Percentiles rank a stretch among this genome's conserved stretches.
Evolutionary conservation across 106 monocot genomes (phyloP).

Genomic region (Dendrobium catenatum): DNA sequence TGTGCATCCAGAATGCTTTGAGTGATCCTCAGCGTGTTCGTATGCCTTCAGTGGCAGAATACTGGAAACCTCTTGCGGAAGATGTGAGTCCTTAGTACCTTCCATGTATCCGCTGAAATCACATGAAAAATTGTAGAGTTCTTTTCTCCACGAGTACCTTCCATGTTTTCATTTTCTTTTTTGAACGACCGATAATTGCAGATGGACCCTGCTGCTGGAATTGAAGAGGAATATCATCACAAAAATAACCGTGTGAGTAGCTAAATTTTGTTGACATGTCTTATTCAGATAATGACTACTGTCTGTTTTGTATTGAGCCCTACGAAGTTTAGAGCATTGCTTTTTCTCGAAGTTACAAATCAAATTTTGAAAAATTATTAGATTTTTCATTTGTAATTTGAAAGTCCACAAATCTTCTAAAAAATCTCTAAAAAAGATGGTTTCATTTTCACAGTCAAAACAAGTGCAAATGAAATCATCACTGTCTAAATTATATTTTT

Average conservation of each 20-base stretch:
- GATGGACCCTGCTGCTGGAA: slow-evolving; percentile 94
- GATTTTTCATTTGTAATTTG: too few relatives aligned
- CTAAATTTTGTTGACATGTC: neutral
- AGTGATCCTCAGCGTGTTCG: slow-evolving; percentile 73
- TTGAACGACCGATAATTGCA: slow-evolving; percentile 20
- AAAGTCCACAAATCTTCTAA: too few relatives aligned
- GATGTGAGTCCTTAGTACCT: slow-evolving; percentile 47
- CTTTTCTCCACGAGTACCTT: neutral
- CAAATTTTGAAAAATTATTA: too few relatives aligned
- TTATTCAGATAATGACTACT: neutral
- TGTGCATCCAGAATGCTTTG: slow-evolving; percentile 62
- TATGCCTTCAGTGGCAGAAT: slow-evolving; percentile 73
- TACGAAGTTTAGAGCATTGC: too few relatives aligned
- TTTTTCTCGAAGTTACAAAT: too few relatives aligned
- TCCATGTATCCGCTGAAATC: neutral
- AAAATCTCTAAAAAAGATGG: too few relatives aligned
- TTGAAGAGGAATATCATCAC: slow-evolving; percentile 94
- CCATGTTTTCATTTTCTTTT: slow-evolving; percentile 6
- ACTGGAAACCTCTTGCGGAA: slow-evolving; percentile 98
- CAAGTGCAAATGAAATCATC: too few relatives aligned
- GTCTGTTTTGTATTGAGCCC: neutral
- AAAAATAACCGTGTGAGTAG: slow-evolving; percentile 81
- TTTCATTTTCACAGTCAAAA: too few relatives aligned
- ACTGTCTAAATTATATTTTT: too few relatives aligned
- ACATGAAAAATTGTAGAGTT: neutral